Conservation (phyloP, 768 basidiomycete species). For the Tulasnella sp. region DNA sequence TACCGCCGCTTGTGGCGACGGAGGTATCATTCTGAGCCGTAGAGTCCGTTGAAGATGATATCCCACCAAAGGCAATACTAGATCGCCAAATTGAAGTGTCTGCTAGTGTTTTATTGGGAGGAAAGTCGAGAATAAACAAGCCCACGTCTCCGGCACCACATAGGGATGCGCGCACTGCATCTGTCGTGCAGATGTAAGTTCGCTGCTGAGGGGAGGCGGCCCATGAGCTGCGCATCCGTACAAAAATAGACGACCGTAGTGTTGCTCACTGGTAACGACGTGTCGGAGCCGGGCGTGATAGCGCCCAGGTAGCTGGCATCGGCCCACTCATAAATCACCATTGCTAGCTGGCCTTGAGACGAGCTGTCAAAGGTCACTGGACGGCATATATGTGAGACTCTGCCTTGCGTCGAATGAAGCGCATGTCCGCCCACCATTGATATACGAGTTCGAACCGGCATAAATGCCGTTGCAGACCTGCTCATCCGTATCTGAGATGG, state of each 20-base stretch:
- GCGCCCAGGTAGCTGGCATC: conserved; percentile 79
- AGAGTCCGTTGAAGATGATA: conserved; percentile 21
- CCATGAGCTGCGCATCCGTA: not conserved
- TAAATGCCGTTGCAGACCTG: conserved; percentile 97
- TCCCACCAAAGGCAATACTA: conserved; percentile 48
- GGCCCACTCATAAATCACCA: conserved; percentile 93
- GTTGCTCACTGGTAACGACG: conserved; percentile 48
- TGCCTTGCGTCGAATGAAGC: not conserved
- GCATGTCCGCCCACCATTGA: conserved; percentile 49
- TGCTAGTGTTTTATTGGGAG: conserved; percentile 46
- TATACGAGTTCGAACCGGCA: conserved; percentile 63
- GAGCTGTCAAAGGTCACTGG: conserved; percentile 60
- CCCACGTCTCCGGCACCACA: conserved; percentile 66
- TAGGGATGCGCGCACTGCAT: conserved; percentile 55
- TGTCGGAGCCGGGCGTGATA: conserved; percentile 41
- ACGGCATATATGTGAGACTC: not conserved
- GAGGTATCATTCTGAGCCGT: conserved; percentile 9
- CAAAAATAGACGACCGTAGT: not conserved
- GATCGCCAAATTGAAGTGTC: conserved; percentile 85
- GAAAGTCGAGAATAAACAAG: conserved; percentile 77
- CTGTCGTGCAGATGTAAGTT: conserved; percentile 87
- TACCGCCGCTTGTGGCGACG: not conserved
- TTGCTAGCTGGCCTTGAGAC: conserved; percentile 79
- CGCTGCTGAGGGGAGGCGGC: conserved; percentile 44
- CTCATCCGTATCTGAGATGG: conserved; percentile 66